Evolutionary conservation across 208 protist genomes (phyloP).

Genomic region (Phytomonas sp.): DNA sequence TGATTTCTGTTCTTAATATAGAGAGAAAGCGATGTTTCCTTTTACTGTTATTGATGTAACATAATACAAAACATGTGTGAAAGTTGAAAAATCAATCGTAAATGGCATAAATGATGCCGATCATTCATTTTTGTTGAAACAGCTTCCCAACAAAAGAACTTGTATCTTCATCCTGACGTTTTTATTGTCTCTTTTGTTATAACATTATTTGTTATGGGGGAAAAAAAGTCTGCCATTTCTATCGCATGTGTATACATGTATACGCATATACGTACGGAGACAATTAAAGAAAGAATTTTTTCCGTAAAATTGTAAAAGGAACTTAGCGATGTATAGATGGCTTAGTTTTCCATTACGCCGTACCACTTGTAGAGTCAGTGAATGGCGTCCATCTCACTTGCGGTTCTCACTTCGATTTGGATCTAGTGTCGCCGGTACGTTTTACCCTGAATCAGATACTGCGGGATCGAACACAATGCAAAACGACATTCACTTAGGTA

Average conservation of each 20-base stretch:
- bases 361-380: neutral
- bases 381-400: neutral
- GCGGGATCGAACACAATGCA: conserved; percentile 52
- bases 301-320: neutral
- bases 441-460: conserved; percentile 67
- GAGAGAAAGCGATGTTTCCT: conserved; percentile 4
- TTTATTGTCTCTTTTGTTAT: neutral
- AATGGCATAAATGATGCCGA: neutral
- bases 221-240: too few species aligned
- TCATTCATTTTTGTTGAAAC: neutral
- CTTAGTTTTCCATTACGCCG: neutral
- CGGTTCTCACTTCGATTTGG: conserved; percentile 28
- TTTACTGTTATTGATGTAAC: conserved; percentile 2
- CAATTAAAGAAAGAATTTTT: neutral
- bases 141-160: neutral
- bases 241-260: neutral
- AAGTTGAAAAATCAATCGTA: conserved; percentile 2
- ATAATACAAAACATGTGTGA: conserved; percentile 1
- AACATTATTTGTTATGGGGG: too few species aligned
- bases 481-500: conserved; percentile 62
- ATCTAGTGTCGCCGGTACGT: conserved; percentile 69
- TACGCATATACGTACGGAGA: neutral
- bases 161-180: neutral
- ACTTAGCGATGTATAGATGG: conserved; percentile 10
- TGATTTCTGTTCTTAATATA: neutral